Evolutionary conservation across 2,329 filamentous ascomycete species (phyloP), one percentile per base, ranked within the genome.

Genomic region (Xylariaceae sp.): DNA sequence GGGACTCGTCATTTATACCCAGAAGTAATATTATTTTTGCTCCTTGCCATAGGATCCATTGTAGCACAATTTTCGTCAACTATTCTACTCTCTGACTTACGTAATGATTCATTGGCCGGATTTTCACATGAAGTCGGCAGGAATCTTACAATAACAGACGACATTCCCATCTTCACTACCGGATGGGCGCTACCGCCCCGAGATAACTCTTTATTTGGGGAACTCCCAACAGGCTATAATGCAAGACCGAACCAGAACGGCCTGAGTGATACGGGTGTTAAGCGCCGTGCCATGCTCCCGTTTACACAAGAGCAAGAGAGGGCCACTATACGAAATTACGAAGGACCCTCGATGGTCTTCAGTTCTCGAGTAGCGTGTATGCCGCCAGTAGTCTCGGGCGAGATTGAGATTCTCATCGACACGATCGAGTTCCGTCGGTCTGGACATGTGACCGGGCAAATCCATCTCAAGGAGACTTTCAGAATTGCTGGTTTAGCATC

Each of bases 291-390:
- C 2, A 29, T 53, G 19, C n/a, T 57, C 11, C 48, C 54, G 1
- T 47, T 47, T 24, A 7, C 21, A 11, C 7, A 24, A 17, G 28
- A 37, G 2, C 31, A 48, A 16, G 37, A 28, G 3, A 12, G n/a
- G n/a, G n/a, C n/a, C n/a, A n/a, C 40, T 12, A 14, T 47, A 11
- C 47, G 54, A 3, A 41, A 6, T 7, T 57, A 53, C 26, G 21
- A 43, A 16, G 54, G 54, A 3, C 54, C 49, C 2, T 9, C 47
- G 3, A 26, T 53, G 6, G 48, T 53, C 2, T 23, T 53, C 5
- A 53, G 34, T 17, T 53, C 47, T 21, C 33, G 54, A 34, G 41
- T 47, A 4, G 26, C 40, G 4, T 57, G 54, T 19, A 57, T 57
- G 41, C 54, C 54, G 2, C 48, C 48, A 6, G 28, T 6, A 33